These are phyloP conservation scores for Chalaropsis ovoidea DNA, from an alignment of 2,329 filamentous ascomycete species.

Conservation along the genomic window DNA sequence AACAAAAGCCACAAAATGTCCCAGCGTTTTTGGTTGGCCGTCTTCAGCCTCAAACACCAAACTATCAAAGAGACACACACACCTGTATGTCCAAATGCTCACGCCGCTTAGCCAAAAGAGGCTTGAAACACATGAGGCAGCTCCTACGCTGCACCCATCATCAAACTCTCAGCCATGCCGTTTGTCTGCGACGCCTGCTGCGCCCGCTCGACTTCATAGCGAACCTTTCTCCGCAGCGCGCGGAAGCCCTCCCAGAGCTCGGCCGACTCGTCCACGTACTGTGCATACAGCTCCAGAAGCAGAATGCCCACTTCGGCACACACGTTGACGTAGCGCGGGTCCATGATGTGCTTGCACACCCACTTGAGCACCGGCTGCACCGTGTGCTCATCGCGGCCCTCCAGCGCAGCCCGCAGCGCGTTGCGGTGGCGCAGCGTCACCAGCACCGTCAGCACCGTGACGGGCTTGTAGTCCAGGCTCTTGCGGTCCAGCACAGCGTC, in stretches of 20 bases:
- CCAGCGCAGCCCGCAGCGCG: constrained; percentile 69
- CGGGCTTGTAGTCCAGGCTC: constrained; percentile 45
- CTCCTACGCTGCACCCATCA: constrained; percentile 36
- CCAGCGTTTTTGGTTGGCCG: not conserved
- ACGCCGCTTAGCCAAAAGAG: not conserved
- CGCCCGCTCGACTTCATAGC: constrained; percentile 67
- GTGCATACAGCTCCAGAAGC: constrained; percentile 77
- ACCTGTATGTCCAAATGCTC: not conserved
- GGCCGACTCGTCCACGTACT: constrained; percentile 62
- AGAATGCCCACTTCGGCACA: constrained; percentile 76
- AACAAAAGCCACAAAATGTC: not conserved
- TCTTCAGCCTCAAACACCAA: not conserved
- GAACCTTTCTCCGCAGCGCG: constrained; percentile 59
- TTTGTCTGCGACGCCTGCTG: constrained; percentile 71
- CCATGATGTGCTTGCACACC: constrained; percentile 68
- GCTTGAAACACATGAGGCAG: not conserved
- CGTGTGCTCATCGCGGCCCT: constrained; percentile 67
- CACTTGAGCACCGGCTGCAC: constrained; percentile 76
- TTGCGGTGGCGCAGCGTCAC: constrained; percentile 79
- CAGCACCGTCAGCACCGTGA: constrained; percentile 64
- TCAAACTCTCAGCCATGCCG: constrained; percentile 73
- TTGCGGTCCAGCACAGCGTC: constrained; percentile 60
- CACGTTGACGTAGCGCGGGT: constrained; percentile 69
- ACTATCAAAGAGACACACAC: constrained; percentile 1
- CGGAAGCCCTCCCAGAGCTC: constrained; percentile 63